phyloP scores from a whole-genome alignment of 2,329 filamentous ascomycete species.

The Thelonectria olida region DNA sequence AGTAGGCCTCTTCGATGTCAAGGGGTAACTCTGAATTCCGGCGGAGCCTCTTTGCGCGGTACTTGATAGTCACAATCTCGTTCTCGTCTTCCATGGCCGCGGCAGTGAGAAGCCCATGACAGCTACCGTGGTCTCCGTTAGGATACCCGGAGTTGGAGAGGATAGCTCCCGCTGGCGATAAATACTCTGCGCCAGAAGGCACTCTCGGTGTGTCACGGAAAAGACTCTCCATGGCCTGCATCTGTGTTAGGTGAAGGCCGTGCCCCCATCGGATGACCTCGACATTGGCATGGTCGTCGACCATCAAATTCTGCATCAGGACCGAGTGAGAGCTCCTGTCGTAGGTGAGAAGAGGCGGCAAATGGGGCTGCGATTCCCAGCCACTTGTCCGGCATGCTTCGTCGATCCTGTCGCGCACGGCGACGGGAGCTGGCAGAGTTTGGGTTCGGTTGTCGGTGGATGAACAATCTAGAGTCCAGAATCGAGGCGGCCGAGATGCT shows the following conservation, averaged over 20 bases:
- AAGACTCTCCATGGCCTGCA: background rate
- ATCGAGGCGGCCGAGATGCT: background rate
- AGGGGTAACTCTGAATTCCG: background rate
- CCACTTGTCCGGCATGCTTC: background rate
- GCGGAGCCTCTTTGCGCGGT: background rate
- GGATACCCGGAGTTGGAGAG: background rate
- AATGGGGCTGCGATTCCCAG: background rate
- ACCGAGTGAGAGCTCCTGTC: background rate
- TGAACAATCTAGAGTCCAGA: conserved; percentile 7
- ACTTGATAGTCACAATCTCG: background rate
- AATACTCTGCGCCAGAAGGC: background rate
- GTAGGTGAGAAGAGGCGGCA: conserved; percentile 1
- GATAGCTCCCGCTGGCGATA: background rate
- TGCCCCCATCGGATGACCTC: conserved; percentile 6
- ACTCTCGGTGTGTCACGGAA: background rate
- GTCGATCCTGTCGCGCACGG: background rate
- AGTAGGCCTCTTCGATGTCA: background rate
- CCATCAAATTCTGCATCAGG: background rate
- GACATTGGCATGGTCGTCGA: background rate
- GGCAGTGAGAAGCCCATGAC: background rate
- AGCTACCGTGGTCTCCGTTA: background rate
- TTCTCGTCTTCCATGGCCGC: background rate
- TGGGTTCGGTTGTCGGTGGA: background rate
- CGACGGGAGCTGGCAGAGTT: background rate
- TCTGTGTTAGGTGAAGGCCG: background rate